phyloP scores from a whole-genome alignment of 2,329 filamentous ascomycete species.

The Ophiostoma quercus region DNA sequence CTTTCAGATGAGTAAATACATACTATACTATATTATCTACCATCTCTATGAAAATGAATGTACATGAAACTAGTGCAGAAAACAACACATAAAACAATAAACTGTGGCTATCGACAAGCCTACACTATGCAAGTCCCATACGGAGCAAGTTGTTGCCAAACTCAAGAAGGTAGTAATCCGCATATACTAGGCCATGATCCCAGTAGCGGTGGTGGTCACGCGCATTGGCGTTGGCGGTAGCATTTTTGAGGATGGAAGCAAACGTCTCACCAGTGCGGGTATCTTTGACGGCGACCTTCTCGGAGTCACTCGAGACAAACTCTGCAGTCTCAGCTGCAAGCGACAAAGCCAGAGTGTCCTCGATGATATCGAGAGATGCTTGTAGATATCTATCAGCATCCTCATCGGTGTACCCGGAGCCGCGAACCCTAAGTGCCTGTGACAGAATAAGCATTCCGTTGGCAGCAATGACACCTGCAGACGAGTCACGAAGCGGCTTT shows the following conservation, averaged over 20 bases:
- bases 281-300: conserved; percentile 21
- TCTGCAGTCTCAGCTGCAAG: conserved; percentile 29
- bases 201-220: conserved; percentile 28
- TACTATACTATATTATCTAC: background rate
- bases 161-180: conserved; percentile 16
- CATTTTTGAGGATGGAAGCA: conserved; percentile 32
- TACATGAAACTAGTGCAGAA: background rate
- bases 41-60: background rate
- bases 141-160: conserved; percentile 16
- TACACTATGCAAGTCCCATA: background rate
- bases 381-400: conserved; percentile 31
- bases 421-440: conserved; percentile 31
- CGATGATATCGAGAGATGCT: conserved; percentile 32
- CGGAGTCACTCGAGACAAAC: background rate
- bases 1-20: background rate
- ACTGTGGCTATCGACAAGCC: background rate
- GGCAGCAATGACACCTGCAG: conserved; percentile 39
- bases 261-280: conserved; percentile 27
- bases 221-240: conserved; percentile 33
- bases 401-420: background rate
- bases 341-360: conserved; percentile 33
- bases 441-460: conserved; percentile 41
- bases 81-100: background rate
- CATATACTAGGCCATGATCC: conserved; percentile 36
- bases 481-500: conserved; percentile 35